A percentile compares a stretch with the other conserved stretches of the same genome.
Conservation (phyloP, 1,139 yeast genomes). For the Magnusiomyces ingens region DNA sequence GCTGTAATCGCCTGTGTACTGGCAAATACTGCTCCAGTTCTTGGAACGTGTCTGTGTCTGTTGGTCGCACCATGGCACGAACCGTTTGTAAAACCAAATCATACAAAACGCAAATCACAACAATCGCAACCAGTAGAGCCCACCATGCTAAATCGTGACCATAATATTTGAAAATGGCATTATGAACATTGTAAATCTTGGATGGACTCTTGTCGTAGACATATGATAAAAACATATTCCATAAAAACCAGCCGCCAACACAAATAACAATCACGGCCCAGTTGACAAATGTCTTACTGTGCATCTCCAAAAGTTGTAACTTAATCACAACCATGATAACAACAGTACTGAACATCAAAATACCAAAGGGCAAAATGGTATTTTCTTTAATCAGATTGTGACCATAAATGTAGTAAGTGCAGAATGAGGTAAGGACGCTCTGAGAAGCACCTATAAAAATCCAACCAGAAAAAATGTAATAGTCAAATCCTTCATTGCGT, state of each 20-base stretch:
- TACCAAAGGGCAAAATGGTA: conserved; percentile 75
- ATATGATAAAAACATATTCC: conserved; percentile 73
- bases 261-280: conserved; percentile 66
- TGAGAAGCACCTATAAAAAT: conserved; percentile 69
- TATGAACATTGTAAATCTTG: conserved; percentile 63
- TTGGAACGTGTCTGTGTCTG: conserved; percentile 74
- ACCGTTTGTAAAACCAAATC: conserved; percentile 60
- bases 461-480: conserved; percentile 69
- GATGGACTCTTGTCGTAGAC: conserved; percentile 54
- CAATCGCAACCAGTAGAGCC: conserved; percentile 59
- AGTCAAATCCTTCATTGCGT: conserved; percentile 65
- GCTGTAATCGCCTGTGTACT: conserved; percentile 64
- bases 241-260: conserved; percentile 77
- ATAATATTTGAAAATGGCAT: conserved; percentile 61
- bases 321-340: conserved; percentile 69
- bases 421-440: conserved; percentile 64
- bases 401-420: conserved; percentile 64
- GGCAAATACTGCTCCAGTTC: conserved; percentile 64
- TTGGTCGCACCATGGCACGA: conserved; percentile 52
- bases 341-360: conserved; percentile 63
- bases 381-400: conserved; percentile 56
- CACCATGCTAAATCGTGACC: conserved; percentile 82
- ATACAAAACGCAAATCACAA: conserved; percentile 43
- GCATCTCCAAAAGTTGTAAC: conserved; percentile 78
- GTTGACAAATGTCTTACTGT: conserved; percentile 67